Base-by-base conservation (phyloP, 768 basidiomycete genomes). In the Xerocomus potaroensis region DNA sequence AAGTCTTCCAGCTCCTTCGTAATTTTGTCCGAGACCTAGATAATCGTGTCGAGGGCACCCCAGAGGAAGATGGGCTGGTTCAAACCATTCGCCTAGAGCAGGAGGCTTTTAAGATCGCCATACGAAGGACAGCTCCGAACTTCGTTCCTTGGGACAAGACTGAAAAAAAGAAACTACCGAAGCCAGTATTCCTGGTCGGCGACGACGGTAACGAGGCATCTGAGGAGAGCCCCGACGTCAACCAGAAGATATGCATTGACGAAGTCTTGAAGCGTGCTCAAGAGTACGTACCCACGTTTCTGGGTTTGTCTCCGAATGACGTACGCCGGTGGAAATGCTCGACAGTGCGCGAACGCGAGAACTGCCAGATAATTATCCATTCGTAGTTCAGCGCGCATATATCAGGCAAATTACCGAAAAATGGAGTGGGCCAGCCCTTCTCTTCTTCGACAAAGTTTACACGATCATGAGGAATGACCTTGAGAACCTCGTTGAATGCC, bases 321-420 rank as follows among this genome's bases (percentile, higher is more conserved):
- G 16, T 30, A 22, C 11, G 8, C 21, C 29, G n/a, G 48, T 16
- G 8, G 43, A 12, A 30, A 27, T 42, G n/a, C n/a, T n/a, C n/a
- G n/a, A n/a, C 46, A 89, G 87, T 19, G 78, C 86, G 1, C 74
- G 81, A 3, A 82, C 84, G 1, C 77, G 87, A 1, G 85, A 88
- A 54, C 72, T 88, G 0, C 85, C 84, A 0, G 81, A 77, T 11
- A 74, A 76, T 49, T 83, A 79, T 49, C 84, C 85, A 0, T 87
- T 81, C 49, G 67, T 80, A 0, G 80, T 87, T 0, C 77, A 80
- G 38, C 60, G 70, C 9, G 57, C 61, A 0, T 82, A 76, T 48
- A 82, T 88, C 43, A 43, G 55, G 3, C 45, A 61, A 1, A 59
- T 80, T 27, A 70, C 76, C 3, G 29, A 54, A 12, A 55, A 75